Base-by-base conservation (phyloP, 1,139 yeast genomes). In the Geotrichum carabidarum region DNA sequence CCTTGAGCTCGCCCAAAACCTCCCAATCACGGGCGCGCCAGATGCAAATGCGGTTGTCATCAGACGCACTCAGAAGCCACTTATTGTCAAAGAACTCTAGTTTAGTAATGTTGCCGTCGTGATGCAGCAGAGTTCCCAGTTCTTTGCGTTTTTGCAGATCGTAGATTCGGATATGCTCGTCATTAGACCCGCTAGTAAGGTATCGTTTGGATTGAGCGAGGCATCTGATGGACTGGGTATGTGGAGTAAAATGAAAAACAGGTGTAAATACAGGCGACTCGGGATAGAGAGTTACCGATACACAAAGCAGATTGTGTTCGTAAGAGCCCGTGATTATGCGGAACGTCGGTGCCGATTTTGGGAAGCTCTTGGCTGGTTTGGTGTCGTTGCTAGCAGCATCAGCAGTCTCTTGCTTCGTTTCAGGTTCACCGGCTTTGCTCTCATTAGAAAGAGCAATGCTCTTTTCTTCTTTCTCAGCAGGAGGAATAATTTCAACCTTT, bases 11-110 rank as follows among this genome's bases (percentile, higher is more conserved):
- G 2, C 94, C 95, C 68, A 89, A 83, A 49, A 83, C 78, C 67
- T 93, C 98, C 99, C 99, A 93, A 70, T 94, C 99, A 68, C 88
- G 89, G 5, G 94, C 86, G 70, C 99, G 79, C 99, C 99, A 93
- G 52, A 93, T 80, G 58, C 89, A 81, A 53, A 94, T 84, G 60
- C 83, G 85, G 42, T 96, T 95, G 68, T 93, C 99, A 54, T 87
- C 96, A 4, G 93, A 87, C 0, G 95, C 96, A 15, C 95, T 85
- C 44, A 94, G 72, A 48, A 93, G 75, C 98, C 98, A 93, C 67
- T 84, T 89, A 56, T 56, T 59, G 60, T 59, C 64, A 2, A 90
- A 86, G 66, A 93, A 93, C 58, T 78, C 78, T 57, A 93, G 74
- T 14, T 83, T 77, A 0, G 96, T 87, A 55, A 93, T 82, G 9